A percentile compares a stretch with the other conserved stretches of the same genome.
Evolutionary conservation across 495 filamentous ascomycete species (phyloP).

Genomic region (Bathelium albidoporum): DNA sequence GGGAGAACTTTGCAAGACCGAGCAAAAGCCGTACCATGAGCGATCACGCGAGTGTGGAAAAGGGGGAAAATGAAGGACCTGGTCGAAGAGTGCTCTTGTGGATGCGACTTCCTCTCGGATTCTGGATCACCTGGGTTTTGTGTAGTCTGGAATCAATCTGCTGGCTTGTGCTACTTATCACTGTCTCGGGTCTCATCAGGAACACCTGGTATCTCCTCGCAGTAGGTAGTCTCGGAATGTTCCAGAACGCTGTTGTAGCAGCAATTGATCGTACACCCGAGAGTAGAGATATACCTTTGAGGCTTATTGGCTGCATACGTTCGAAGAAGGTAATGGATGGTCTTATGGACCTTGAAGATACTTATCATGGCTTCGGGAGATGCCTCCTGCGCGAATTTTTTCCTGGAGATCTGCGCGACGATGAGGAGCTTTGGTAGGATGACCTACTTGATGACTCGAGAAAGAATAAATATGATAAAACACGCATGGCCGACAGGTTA

Average conservation of each 20-base stretch:
- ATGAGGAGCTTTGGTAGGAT: neutral
- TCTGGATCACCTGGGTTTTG: conserved; percentile 3
- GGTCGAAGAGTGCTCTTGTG: neutral
- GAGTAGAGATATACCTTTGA: conserved; percentile 5
- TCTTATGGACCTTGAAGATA: conserved; percentile 2
- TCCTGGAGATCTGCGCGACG: conserved; percentile 1
- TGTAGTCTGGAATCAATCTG: neutral
- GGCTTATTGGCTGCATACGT: neutral
- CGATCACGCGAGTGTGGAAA: neutral
- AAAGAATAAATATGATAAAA: neutral
- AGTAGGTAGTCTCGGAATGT: conserved; percentile 6
- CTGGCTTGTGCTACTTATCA: conserved; percentile 8
- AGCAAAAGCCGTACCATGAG: neutral
- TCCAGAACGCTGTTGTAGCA: neutral
- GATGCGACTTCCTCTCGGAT: neutral
- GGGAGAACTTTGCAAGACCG: neutral
- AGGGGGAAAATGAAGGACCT: neutral
- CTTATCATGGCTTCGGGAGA: neutral
- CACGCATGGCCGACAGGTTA: neutral
- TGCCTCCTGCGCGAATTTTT: conserved; percentile 6
- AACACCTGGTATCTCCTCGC: conserved; percentile 12
- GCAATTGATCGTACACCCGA: conserved; percentile 5
- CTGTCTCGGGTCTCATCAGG: neutral
- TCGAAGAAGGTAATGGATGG: conserved; percentile 10
- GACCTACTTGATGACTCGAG: too few relatives aligned